Evolutionary conservation across 768 basidiomycete genomes (phyloP).

Genomic region (Termitomyces sp.): DNA sequence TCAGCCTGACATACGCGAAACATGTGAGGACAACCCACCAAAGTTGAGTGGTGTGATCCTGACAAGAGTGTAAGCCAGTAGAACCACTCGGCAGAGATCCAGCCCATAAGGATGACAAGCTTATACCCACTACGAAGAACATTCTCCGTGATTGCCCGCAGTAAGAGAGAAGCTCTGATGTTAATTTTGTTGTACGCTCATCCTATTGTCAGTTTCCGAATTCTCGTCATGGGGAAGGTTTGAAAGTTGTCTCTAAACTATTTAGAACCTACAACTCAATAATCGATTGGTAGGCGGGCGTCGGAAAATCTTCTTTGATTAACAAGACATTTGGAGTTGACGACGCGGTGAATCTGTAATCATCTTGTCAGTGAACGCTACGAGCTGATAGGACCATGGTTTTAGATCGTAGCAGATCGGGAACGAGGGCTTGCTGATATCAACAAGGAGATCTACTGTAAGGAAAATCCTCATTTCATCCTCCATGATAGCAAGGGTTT

Average conservation of each 20-base stretch:
- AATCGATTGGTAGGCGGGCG: conserved; percentile 17
- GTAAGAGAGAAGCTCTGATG: not conserved
- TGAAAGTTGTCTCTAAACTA: not conserved
- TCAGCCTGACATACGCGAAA: not conserved
- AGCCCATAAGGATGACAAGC: not conserved
- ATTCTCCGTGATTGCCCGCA: conserved; percentile 13
- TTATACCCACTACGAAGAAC: conserved; percentile 10
- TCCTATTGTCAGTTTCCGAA: conserved; percentile 16
- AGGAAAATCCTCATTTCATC: conserved; percentile 22
- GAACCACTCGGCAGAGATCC: not conserved
- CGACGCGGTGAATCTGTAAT: conserved; percentile 13
- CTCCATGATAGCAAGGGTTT: conserved; percentile 27
- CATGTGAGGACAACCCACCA: not conserved
- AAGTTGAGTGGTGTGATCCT: not conserved
- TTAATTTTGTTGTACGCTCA: too few relatives aligned
- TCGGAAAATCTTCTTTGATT: conserved; percentile 24
- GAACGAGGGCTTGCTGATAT: conserved; percentile 20
- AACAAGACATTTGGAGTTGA: conserved; percentile 23
- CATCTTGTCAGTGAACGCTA: not conserved
- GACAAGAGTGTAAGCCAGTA: not conserved
- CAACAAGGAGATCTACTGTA: conserved; percentile 19
- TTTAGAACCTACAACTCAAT: not conserved
- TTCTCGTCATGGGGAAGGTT: conserved; percentile 24
- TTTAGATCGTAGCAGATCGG: conserved; percentile 17
- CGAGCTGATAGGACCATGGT: not conserved